Conservation (phyloP, 441 rosid species). For the Brassica hybrid region DNA sequence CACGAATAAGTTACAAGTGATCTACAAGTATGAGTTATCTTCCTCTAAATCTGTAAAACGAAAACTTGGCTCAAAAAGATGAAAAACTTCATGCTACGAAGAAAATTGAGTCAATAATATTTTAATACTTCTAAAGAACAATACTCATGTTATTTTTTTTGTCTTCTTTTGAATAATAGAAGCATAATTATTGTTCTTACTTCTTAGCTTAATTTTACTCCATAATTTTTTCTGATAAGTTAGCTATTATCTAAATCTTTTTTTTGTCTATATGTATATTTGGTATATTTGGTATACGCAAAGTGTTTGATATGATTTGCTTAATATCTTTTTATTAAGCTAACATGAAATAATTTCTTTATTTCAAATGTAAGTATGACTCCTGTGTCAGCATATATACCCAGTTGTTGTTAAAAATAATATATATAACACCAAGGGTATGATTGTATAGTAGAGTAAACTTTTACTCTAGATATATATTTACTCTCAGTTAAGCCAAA, state of each 20-base stretch:
- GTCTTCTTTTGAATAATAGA: background rate
- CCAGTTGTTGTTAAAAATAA: too few species aligned
- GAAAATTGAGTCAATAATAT: background rate
- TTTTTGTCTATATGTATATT: background rate
- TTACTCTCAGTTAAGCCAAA: background rate
- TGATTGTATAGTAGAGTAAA: background rate
- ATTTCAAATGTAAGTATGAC: too few species aligned
- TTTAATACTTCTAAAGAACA: too few species aligned
- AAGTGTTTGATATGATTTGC: background rate
- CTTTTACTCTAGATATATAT: background rate
- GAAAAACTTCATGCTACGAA: background rate
- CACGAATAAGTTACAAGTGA: background rate
- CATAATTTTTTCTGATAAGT: background rate
- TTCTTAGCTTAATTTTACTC: background rate
- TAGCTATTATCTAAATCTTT: background rate
- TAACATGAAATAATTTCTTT: background rate
- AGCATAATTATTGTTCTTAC: background rate
- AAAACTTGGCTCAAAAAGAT: background rate
- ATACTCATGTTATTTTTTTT: background rate
- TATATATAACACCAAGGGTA: background rate
- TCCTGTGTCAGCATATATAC: too few species aligned
- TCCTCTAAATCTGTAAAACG: background rate
- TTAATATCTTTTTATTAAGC: background rate
- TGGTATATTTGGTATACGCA: background rate
- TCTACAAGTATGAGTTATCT: background rate